phyloP scores from a whole-genome alignment of 1,284 basidiomycete species.

The Trametes hirsuta region DNA sequence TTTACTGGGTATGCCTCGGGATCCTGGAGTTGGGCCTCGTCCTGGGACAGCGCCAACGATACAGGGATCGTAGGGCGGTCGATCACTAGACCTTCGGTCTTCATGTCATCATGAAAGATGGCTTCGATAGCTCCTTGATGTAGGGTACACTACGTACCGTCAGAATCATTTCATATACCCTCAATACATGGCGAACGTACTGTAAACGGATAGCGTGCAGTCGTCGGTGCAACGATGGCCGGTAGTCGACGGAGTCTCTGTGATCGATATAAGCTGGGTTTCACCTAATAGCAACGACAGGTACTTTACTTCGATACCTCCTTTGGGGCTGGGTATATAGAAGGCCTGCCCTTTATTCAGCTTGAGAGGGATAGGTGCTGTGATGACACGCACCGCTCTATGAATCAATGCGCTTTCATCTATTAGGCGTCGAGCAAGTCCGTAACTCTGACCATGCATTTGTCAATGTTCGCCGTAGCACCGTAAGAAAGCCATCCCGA shows the following conservation, averaged over 20 bases:
- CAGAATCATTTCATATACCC: not conserved
- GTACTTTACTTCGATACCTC: constrained; percentile 60
- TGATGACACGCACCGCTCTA: constrained; percentile 51
- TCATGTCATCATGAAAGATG: constrained; percentile 70
- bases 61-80: constrained; percentile 61
- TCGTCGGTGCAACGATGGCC: constrained; percentile 56
- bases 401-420: constrained; percentile 70
- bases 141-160: constrained; percentile 55
- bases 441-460: constrained; percentile 61
- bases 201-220: constrained; percentile 63
- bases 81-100: constrained; percentile 48
- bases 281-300: no score
- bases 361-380: not conserved
- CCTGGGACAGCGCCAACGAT: constrained; percentile 54
- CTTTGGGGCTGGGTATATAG: constrained; percentile 64
- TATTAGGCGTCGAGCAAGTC: constrained; percentile 64
- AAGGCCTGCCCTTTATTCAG: constrained; percentile 52
- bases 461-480: no score
- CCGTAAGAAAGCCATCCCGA: not conserved
- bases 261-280: not conserved
- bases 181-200: constrained; percentile 32
- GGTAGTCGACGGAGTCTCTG: constrained; percentile 63
- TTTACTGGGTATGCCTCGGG: constrained; percentile 57
- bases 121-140: constrained; percentile 77
- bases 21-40: constrained; percentile 44